These are phyloP conservation scores for Euphorbia schlechtendalii DNA, from an alignment of 441 rosid genomes.

Conservation along the genomic window DNA sequence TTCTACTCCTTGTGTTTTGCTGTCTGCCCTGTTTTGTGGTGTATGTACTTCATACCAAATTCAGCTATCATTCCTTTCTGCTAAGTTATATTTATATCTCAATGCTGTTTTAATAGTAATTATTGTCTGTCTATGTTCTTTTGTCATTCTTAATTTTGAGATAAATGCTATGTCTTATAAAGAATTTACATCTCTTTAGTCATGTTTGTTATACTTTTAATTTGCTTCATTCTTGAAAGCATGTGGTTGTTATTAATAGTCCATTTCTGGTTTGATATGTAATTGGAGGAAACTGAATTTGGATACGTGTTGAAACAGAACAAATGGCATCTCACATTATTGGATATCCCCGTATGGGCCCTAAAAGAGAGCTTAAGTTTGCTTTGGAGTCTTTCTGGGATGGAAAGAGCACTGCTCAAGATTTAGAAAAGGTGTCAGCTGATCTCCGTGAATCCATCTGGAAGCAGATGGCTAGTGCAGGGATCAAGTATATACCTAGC, in stretches of 20 bases:
- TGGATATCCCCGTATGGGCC: slow-evolving; percentile 99
- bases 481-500: slow-evolving; percentile 93
- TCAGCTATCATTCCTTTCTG: not conserved
- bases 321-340: slow-evolving; percentile 90
- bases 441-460: slow-evolving; percentile 87
- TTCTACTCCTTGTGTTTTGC: no score
- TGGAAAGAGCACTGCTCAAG: slow-evolving; percentile 81
- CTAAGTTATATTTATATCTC: not conserved
- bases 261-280: not conserved
- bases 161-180: no score
- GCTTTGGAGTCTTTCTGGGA: slow-evolving; percentile 99
- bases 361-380: slow-evolving; percentile 96
- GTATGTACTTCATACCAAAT: not conserved
- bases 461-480: slow-evolving; percentile 84
- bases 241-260: not conserved
- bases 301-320: slow-evolving; percentile 26
- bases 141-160: no score
- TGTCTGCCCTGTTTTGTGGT: not conserved
- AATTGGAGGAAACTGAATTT: slow-evolving; percentile 7
- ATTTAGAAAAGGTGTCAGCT: slow-evolving; percentile 74
- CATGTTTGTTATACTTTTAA: not conserved
- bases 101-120: not conserved
- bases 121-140: no score
- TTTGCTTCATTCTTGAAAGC: not conserved
- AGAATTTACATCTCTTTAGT: not conserved